Base-by-base conservation (phyloP, 2,329 filamentous ascomycete species). In the Neonectria magnoliae region DNA sequence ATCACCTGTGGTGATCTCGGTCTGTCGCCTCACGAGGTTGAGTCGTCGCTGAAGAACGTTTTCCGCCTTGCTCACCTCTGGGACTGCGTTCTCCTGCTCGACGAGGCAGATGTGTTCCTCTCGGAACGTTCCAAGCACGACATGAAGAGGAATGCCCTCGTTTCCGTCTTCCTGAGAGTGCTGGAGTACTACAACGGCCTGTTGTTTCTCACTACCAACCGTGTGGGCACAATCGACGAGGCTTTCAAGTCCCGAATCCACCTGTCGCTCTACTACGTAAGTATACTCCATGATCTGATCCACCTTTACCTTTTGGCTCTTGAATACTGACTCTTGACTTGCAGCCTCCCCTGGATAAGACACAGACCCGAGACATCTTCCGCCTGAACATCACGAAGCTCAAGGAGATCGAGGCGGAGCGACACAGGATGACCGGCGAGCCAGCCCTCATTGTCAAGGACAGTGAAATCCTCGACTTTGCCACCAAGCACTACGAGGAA, bases 1-100 rank as follows among this genome's bases (percentile, higher is more conserved):
- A 83, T 87, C 57, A 85, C 83, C 0, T 85, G 82, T 11, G 83
- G 84, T 50, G 82, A 85, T 60, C 77, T 83, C 0, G 81, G 82
- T 14, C 71, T 81, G n/a, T 80, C 78, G 0, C 79, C 83, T 0
- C 67, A 75, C 3, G 77, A 81, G 1, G 80, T 84, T 2, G 82
- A 84, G 70, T 64, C 64, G 0, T 76, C 73, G 1, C 75, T 84
- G 1, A 79, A 76, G 67, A 77, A 82, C 3, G 79, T 83, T 7
- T 84, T 84, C 73, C 76, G 77, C 1, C 75, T 81, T 0, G 81
- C 81, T 0, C 74, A 80, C 47, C 62, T 78, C 0, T 82, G 80
- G 80, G 76, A 78, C 18, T 79, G 76, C 31, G 75, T 81, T 5
- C 66, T 81, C 5, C 67, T 81, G 1, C 72, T 81, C 0, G 80